These are phyloP conservation scores for Ephemerocybe angulata DNA, from an alignment of 768 basidiomycete genomes.

Conservation along the genomic window DNA sequence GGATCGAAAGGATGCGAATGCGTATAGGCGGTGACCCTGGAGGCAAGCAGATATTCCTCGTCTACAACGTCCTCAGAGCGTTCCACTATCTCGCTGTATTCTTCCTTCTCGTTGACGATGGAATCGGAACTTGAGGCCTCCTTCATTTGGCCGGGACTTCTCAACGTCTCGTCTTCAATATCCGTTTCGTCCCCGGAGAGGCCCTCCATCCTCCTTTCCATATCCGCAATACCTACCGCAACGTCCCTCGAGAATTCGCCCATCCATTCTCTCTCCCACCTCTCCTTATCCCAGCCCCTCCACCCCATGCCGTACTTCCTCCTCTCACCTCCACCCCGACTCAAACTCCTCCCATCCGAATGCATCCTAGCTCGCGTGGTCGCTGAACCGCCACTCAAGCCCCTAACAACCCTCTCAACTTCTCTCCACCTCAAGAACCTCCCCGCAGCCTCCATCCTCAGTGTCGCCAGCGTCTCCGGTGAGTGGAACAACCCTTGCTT, in stretches of 20 bases:
- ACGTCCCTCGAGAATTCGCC: constrained; percentile 58
- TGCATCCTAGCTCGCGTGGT: constrained; percentile 37
- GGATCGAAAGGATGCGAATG: constrained; percentile 47
- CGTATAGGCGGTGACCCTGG: constrained; percentile 3
- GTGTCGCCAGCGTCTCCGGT: constrained; percentile 52
- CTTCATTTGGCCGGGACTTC: no score
- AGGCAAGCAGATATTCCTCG: background rate
- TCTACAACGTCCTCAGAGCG: background rate
- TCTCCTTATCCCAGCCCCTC: constrained; percentile 53
- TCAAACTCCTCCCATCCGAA: constrained; percentile 61
- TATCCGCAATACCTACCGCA: constrained; percentile 43
- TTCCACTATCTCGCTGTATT: background rate
- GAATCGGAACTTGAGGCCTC: no score
- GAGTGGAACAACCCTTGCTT: constrained; percentile 61
- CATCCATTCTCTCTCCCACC: constrained; percentile 69
- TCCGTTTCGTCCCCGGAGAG: background rate
- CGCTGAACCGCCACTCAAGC: constrained; percentile 10
- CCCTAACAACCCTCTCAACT: constrained; percentile 47
- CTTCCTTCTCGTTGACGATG: no score
- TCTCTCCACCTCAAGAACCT: constrained; percentile 73
- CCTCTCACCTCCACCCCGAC: constrained; percentile 38
- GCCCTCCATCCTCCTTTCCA: background rate
- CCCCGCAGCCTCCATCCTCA: constrained; percentile 64
- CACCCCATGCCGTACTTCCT: constrained; percentile 1
- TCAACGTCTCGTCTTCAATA: background rate